Base-by-base conservation (phyloP, 805 yeast genomes). In the Teunomyces kruisii region DNA sequence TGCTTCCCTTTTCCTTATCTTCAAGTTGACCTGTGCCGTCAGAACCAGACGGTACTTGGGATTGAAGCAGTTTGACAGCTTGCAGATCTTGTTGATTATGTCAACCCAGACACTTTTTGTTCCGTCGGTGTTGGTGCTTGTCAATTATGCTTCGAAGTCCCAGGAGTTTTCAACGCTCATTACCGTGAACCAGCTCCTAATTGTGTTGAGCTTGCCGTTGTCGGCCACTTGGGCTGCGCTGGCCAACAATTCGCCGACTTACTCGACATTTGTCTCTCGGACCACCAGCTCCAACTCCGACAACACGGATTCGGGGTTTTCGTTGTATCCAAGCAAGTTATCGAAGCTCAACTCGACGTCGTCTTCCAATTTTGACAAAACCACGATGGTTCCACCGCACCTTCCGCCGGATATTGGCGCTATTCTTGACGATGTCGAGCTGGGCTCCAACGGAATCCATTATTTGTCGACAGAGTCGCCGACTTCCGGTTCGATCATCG, bases 171-270 rank as follows among this genome's bases (percentile, higher is more conserved):
- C 53, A 59, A 75, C 30, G 49, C 81, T 52, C 61, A 76, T 17
- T 13, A 74, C 84, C 3, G 57, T 86, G 24, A 80, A 88, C 2
- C 67, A 80, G 2, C 68, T 86, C 17, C 53, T 89, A 5, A 83
- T 86, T 14, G 84, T 86, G 0, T 58, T 88, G 22, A 86, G 91
- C 3, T 69, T 90, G 43, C 97, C 97, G 1, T 64, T 91, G 40
- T 81, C 96, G 0, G 80, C 96, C 0, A 77, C 90, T 78, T 90
- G 97, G 97, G 96, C 97, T 0, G 70, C 84, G 3, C 71, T 89
- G 2, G 74, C 84, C 1, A 82, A 83, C 54, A 79, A 78, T 45
- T 57, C 74, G 1, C 49, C 58, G 2, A 32, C 29, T 2, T 62
- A 62, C 10, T 19, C 17, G 12, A 28, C 40, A 13, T 30, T 39